Conservation (phyloP, 305 asterid species). For the Withania somnifera region DNA sequence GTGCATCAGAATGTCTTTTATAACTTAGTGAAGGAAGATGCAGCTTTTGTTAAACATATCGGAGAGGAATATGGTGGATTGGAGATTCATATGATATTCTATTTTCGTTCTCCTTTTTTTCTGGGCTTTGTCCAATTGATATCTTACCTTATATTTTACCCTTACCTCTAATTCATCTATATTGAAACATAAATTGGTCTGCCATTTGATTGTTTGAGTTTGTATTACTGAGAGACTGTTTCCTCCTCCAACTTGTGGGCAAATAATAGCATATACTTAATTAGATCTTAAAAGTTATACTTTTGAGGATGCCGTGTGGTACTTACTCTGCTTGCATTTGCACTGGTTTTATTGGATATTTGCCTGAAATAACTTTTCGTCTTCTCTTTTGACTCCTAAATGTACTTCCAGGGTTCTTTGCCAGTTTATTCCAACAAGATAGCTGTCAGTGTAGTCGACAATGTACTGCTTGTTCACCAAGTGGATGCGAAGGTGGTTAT, state of each 20-base stretch:
- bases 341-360: background rate
- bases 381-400: conserved; percentile 1
- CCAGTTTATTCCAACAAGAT: conserved; percentile 70
- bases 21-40: background rate
- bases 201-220: background rate
- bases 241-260: background rate
- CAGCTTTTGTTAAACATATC: background rate
- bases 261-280: background rate
- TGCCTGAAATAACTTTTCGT: background rate
- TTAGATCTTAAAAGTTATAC: background rate
- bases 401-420: conserved; percentile 69
- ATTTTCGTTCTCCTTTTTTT: background rate
- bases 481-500: conserved; percentile 92
- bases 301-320: background rate
- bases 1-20: background rate
- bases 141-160: background rate
- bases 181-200: background rate
- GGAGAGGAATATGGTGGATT: background rate
- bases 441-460: conserved; percentile 76
- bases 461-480: conserved; percentile 88
- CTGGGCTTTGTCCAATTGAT: background rate
- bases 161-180: background rate
- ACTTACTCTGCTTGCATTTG: background rate
- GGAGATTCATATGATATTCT: background rate
- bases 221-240: background rate